Conservation (phyloP, 1,139 yeast species). For the Maudiozyma humilis region DNA sequence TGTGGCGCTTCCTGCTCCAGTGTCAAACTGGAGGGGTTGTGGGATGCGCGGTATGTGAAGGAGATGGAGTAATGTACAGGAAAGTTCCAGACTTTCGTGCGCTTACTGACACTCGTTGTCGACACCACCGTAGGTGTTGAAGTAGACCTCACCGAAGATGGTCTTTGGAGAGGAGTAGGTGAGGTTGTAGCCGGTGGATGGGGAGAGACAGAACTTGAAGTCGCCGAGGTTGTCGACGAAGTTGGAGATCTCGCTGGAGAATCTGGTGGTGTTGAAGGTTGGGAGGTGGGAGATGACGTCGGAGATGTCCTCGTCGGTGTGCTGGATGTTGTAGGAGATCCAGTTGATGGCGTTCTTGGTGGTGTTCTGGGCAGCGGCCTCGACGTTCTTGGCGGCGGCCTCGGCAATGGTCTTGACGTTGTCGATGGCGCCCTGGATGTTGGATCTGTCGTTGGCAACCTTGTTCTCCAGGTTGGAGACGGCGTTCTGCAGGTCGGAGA, state of each 20-base stretch:
- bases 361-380: conserved; percentile 1
- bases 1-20: too few species aligned
- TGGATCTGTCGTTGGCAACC: background rate
- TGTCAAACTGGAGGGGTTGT: background rate
- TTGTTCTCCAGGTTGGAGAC: background rate
- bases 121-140: conserved; percentile 3
- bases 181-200: conserved; percentile 1
- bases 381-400: background rate
- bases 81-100: background rate
- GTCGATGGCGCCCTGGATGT: background rate
- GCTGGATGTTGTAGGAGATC: conserved; percentile 3
- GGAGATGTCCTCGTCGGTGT: background rate
- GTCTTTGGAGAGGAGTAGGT: conserved; percentile 2
- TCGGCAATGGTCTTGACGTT: background rate
- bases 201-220: conserved; percentile 4
- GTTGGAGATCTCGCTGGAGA: conserved; percentile 1
- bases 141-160: conserved; percentile 3
- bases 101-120: conserved; percentile 1
- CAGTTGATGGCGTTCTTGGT: conserved; percentile 1
- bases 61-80: background rate
- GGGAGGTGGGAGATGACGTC: conserved; percentile 1
- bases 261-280: background rate
- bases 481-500: background rate
- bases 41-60: too few species aligned
- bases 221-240: conserved; percentile 1